Conservation (phyloP, 345 rosid species). For the Barbarea vulgaris region DNA sequence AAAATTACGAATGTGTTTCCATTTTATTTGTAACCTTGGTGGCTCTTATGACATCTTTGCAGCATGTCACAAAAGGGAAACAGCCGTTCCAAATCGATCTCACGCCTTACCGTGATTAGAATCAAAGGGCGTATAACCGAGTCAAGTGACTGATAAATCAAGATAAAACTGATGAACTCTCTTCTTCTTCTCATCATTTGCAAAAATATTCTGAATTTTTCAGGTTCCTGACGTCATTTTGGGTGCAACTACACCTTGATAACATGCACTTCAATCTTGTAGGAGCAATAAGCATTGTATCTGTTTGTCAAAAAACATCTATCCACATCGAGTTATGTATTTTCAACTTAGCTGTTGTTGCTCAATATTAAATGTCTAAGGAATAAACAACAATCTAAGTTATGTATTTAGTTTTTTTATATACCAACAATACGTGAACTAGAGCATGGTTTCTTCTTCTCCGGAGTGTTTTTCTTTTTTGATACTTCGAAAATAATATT, state of each 20-base stretch:
- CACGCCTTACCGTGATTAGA: slow-evolving; percentile 55
- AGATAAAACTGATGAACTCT: neutral
- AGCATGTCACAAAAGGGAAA: slow-evolving; percentile 86
- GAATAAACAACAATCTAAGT: neutral
- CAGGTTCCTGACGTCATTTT: neutral
- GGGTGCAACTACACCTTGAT: neutral
- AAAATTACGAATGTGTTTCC: neutral
- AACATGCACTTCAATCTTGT: slow-evolving; percentile 1
- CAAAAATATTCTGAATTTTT: neutral
- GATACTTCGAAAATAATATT: neutral
- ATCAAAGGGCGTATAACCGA: neutral
- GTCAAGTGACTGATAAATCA: neutral
- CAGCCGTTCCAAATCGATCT: slow-evolving; percentile 67
- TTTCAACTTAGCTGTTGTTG: neutral
- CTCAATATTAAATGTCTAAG: neutral
- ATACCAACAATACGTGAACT: neutral
- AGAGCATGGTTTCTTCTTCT: neutral
- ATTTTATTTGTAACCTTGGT: neutral
- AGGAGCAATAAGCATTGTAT: neutral
- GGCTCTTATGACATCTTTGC: neutral
- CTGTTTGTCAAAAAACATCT: neutral
- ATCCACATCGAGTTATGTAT: neutral
- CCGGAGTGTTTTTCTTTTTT: neutral
- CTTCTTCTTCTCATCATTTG: slow-evolving; percentile 2
- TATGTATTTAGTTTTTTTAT: neutral